Evolutionary conservation across 1,284 basidiomycete genomes (phyloP).

Genomic region (Omphalotus olearius): DNA sequence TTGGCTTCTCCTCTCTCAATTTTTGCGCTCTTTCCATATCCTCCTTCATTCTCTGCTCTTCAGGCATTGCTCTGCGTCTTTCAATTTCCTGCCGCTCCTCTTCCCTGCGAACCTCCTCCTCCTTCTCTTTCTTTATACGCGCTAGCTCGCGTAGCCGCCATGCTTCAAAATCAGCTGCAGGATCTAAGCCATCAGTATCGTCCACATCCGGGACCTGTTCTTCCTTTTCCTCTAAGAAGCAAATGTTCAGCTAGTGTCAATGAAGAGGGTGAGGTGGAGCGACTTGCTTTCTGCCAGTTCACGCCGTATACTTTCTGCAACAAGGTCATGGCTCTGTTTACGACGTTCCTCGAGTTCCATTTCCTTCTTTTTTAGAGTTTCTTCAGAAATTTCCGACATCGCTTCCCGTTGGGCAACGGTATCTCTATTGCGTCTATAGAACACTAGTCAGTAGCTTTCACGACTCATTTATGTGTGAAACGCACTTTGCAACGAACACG

Average conservation of each 20-base stretch:
- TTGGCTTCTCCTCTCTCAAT: slow-evolving; percentile 77
- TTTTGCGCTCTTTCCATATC: slow-evolving; percentile 85
- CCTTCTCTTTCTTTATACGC: slow-evolving; percentile 89
- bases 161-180: slow-evolving; percentile 88
- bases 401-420: slow-evolving; percentile 66
- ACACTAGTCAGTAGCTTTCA: neutral
- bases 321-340: slow-evolving; percentile 80
- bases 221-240: slow-evolving; percentile 74
- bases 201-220: slow-evolving; percentile 84
- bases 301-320: slow-evolving; percentile 82
- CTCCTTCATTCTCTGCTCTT: slow-evolving; percentile 86
- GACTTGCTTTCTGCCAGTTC: slow-evolving; percentile 79
- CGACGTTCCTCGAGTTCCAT: slow-evolving; percentile 69
- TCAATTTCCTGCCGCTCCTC: slow-evolving; percentile 89
- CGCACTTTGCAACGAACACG: slow-evolving; percentile 87
- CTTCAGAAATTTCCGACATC: slow-evolving; percentile 65
- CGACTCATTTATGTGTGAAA: slow-evolving; percentile 14
- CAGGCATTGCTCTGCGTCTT: slow-evolving; percentile 84
- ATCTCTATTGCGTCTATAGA: slow-evolving; percentile 60
- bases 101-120: slow-evolving; percentile 74
- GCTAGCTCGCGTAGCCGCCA: slow-evolving; percentile 93
- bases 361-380: slow-evolving; percentile 59
- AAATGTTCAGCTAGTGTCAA: slow-evolving; percentile 6
- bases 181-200: slow-evolving; percentile 93
- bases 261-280: slow-evolving; percentile 4